These are phyloP conservation scores for Hibiscus tridactylites DNA, from an alignment of 345 rosid genomes.

Conservation along the genomic window DNA sequence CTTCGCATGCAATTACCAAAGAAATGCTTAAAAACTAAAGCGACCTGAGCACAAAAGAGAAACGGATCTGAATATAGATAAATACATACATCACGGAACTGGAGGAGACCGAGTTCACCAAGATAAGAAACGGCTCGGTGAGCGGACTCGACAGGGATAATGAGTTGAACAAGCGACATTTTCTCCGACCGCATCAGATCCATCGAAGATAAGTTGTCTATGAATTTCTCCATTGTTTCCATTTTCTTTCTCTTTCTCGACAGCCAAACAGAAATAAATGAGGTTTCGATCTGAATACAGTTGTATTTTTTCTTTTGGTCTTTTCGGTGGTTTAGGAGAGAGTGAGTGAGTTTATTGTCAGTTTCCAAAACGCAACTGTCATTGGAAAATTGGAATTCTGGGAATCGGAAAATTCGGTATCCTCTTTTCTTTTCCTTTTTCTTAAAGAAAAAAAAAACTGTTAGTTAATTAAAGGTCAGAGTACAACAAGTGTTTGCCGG, in stretches of 20 bases:
- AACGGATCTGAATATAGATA: constrained; percentile 32
- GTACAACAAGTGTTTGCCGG: neutral
- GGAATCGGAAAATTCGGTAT: constrained; percentile 14
- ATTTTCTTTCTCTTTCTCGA: constrained; percentile 16
- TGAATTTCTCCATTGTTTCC: constrained; percentile 41
- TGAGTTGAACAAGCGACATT: constrained; percentile 89
- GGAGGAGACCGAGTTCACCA: constrained; percentile 74
- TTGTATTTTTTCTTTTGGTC: neutral
- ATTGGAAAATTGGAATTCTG: neutral
- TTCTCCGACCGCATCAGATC: constrained; percentile 99
- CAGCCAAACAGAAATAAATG: constrained; percentile 15
- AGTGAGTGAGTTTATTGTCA: constrained; percentile 8
- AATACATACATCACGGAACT: constrained; percentile 67
- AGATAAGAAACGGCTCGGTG: constrained; percentile 78
- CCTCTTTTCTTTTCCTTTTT: neutral
- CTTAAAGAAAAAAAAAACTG: neutral
- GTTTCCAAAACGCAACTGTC: constrained; percentile 17
- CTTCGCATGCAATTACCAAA: neutral
- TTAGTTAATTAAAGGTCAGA: neutral
- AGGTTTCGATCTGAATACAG: constrained; percentile 6
- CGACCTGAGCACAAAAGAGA: constrained; percentile 7
- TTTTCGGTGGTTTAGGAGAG: neutral
- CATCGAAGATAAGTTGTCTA: constrained; percentile 75
- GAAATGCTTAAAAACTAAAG: neutral
- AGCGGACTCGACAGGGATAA: constrained; percentile 88